These are phyloP conservation scores for Boletus fagicola DNA, from an alignment of 768 basidiomycete species.

Conservation along the genomic window DNA sequence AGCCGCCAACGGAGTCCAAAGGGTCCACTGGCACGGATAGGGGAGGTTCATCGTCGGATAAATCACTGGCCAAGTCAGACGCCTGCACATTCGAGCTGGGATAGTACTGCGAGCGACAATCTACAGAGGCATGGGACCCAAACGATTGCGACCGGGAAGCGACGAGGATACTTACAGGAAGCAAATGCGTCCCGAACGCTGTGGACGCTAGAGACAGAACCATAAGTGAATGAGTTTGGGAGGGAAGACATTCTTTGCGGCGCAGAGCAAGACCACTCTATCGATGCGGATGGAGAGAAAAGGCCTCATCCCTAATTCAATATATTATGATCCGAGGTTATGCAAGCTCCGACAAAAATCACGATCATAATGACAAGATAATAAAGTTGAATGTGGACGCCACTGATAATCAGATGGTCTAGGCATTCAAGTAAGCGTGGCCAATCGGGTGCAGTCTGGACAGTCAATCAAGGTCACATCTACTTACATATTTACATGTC, in stretches of 20 bases:
- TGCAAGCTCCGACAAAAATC: slow-evolving; percentile 4
- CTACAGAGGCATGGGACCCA: slow-evolving; percentile 35
- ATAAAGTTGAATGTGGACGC: background rate
- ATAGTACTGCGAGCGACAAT: slow-evolving; percentile 67
- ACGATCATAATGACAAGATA: background rate
- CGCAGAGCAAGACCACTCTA: background rate
- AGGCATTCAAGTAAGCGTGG: background rate
- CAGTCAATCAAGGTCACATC: background rate
- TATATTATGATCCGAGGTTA: background rate
- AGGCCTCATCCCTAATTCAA: background rate
- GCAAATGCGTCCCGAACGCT: slow-evolving; percentile 56
- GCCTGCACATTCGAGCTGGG: slow-evolving; percentile 59
- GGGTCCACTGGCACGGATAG: slow-evolving; percentile 5
- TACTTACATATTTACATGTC: slow-evolving; percentile 12
- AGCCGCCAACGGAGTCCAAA: background rate
- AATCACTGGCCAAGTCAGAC: slow-evolving; percentile 40
- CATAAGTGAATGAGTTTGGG: slow-evolving; percentile 42
- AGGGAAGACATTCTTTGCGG: slow-evolving; percentile 46
- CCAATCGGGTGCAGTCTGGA: slow-evolving; percentile 4
- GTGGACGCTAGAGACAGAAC: slow-evolving; percentile 47
- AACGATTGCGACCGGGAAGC: background rate
- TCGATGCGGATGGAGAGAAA: background rate
- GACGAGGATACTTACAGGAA: slow-evolving; percentile 47
- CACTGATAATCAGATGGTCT: too few species aligned
- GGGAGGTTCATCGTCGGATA: slow-evolving; percentile 34